Base-by-base conservation (phyloP, 2,329 filamentous ascomycete species). In the Apiospora saccharicola region DNA sequence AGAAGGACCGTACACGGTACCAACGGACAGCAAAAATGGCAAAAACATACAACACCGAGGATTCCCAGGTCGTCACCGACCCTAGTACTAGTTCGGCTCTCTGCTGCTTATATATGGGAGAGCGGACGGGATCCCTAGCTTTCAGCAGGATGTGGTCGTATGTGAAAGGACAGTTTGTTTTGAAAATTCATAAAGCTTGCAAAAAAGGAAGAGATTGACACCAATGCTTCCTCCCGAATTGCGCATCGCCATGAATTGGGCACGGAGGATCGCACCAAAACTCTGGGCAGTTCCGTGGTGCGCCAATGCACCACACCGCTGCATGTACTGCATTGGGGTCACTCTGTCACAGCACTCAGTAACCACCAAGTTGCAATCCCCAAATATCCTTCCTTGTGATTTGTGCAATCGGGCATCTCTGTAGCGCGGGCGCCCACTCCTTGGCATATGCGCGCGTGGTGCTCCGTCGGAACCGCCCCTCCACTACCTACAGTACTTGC, bases 71-170 rank as follows among this genome's bases (percentile, higher is more conserved):
- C 37, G 46, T 47, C 46, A 47, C 46, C 46, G 46, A 47, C 46
- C 47, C 37, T 41, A 41, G 37, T 41, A 41, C 37, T 41, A 10
- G 10, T 41, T 41, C 37, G 37, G 37, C 37, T 41, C 37, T 41
- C 37, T 41, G 37, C 37, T 41, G 37, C 37, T 41, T 41, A 41
- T 41, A 41, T 41, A 41, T 41, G 37, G 37, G 37, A 41, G 37
- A 41, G 37, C 37, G 37, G 37, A 41, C 37, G 37, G 37, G 37
- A 41, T 41, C 47, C 47, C 47, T n/a, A 51, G n/a, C 24, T 12
- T 51, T 51, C 47, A 51, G 22, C 47, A 51, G 47, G 47, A 51
- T 51, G 3, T 51, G 24, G 49, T 53, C 49, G 49, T 53, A 53
- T 53, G 49, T 53, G 13, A 13, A 4, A 26, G 49, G 14, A 5